Evolutionary conservation across 768 basidiomycete genomes (phyloP).

Genomic region (Pleurotus citrinopileatus): DNA sequence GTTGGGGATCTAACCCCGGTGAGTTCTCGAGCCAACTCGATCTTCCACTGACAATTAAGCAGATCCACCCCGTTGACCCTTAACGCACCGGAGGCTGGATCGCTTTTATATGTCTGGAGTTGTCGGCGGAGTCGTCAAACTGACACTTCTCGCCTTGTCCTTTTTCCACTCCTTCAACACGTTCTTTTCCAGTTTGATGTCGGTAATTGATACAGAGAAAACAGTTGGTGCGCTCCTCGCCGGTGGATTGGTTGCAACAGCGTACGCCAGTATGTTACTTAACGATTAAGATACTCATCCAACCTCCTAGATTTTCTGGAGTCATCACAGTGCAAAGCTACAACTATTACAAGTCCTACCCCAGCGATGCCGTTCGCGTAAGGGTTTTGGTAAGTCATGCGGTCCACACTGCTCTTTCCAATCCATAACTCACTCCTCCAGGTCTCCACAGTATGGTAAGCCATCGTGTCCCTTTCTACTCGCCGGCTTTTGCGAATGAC

Average conservation of each 20-base stretch:
- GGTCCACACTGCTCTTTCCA: too few relatives aligned
- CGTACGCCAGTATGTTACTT: slow-evolving; percentile 23
- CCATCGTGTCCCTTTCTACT: slow-evolving; percentile 4
- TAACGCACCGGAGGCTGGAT: background rate
- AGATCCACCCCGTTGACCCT: slow-evolving; percentile 2
- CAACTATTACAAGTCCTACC: slow-evolving; percentile 37
- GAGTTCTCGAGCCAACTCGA: background rate
- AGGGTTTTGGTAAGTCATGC: slow-evolving; percentile 33
- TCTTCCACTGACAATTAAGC: background rate
- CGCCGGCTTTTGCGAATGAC: background rate
- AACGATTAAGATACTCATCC: background rate
- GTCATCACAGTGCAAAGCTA: slow-evolving; percentile 36
- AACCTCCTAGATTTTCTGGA: slow-evolving; percentile 33
- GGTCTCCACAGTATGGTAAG: slow-evolving; percentile 27
- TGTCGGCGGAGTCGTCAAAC: background rate
- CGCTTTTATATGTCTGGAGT: background rate
- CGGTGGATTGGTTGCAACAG: slow-evolving; percentile 35
- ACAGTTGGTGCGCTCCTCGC: slow-evolving; percentile 41
- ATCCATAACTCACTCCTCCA: slow-evolving; percentile 2
- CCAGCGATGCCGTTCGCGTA: slow-evolving; percentile 23
- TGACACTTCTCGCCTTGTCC: background rate
- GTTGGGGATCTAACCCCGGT: background rate
- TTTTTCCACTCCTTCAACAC: slow-evolving; percentile 1
- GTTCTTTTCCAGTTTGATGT: slow-evolving; percentile 10
- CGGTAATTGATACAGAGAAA: slow-evolving; percentile 21